These are phyloP conservation scores for Schizonepeta tenuifolia DNA, from an alignment of 257 asterid genomes.

Conservation along the genomic window DNA sequence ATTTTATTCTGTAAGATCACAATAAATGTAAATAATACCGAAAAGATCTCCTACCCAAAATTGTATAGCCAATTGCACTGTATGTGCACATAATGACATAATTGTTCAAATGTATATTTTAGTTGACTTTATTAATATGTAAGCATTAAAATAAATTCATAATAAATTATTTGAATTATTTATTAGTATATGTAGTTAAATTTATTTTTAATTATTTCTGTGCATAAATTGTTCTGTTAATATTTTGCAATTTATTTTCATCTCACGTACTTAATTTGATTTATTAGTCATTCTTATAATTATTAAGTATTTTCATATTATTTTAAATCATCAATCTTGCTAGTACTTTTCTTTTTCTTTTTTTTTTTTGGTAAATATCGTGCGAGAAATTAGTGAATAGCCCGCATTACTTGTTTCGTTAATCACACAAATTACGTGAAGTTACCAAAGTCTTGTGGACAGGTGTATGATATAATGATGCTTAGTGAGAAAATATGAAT, in stretches of 20 bases:
- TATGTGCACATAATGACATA: no score
- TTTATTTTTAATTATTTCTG: no score
- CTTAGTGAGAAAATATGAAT: background rate
- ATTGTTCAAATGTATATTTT: no score
- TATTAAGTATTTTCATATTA: background rate
- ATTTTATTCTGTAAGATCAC: background rate
- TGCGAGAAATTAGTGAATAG: background rate
- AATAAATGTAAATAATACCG: background rate
- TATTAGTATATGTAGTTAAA: no score
- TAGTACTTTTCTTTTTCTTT: no score
- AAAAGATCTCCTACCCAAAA: background rate
- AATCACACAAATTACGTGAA: slow-evolving; percentile 15
- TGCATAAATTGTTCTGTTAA: no score
- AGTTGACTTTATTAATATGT: no score
- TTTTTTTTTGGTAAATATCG: background rate
- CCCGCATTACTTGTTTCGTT: background rate
- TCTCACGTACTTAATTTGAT: background rate
- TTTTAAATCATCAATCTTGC: background rate
- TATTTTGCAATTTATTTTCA: no score
- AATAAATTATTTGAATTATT: no score
- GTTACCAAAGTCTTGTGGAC: background rate
- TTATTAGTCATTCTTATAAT: background rate
- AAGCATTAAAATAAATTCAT: no score
- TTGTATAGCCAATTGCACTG: no score
- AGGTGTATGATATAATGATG: slow-evolving; percentile 19